Conservation (phyloP, 495 filamentous ascomycete species). For the Pseudoneurospora amorphoporcata region DNA sequence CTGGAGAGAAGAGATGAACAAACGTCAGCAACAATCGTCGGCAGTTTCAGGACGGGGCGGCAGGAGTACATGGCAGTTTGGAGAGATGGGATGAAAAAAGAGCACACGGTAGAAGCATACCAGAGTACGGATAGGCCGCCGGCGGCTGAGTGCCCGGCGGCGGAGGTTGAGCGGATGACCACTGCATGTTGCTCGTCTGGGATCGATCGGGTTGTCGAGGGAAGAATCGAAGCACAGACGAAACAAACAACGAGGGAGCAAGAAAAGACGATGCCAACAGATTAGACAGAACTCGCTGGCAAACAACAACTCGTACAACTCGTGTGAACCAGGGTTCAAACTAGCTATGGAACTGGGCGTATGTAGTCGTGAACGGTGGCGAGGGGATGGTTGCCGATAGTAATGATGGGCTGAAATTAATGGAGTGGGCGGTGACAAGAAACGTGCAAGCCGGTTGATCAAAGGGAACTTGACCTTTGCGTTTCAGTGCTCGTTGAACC, state of each 20-base stretch:
- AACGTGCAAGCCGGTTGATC: neutral
- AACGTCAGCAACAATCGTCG: slow-evolving; percentile 14
- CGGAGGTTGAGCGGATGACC: slow-evolving; percentile 15
- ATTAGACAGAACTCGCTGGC: neutral
- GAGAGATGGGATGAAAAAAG: neutral
- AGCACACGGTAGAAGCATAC: slow-evolving; percentile 5
- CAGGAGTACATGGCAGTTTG: neutral
- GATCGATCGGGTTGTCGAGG: neutral
- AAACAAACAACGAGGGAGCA: neutral
- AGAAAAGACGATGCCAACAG: neutral
- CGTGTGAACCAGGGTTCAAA: neutral
- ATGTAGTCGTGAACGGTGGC: neutral
- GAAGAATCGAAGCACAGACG: neutral
- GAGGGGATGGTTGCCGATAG: neutral
- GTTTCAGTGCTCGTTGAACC: neutral
- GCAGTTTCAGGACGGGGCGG: neutral
- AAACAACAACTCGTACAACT: neutral
- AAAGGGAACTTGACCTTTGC: neutral
- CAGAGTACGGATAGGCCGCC: slow-evolving; percentile 22
- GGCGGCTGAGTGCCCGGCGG: slow-evolving; percentile 25
- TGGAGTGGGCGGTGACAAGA: neutral
- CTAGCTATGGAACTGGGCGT: neutral
- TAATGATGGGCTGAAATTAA: neutral
- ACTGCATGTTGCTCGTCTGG: slow-evolving; percentile 3
- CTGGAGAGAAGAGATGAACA: slow-evolving; percentile 9